Evolutionary conservation across 306 rosid species (phyloP).

Genomic region (Citrullus colocynthis): DNA sequence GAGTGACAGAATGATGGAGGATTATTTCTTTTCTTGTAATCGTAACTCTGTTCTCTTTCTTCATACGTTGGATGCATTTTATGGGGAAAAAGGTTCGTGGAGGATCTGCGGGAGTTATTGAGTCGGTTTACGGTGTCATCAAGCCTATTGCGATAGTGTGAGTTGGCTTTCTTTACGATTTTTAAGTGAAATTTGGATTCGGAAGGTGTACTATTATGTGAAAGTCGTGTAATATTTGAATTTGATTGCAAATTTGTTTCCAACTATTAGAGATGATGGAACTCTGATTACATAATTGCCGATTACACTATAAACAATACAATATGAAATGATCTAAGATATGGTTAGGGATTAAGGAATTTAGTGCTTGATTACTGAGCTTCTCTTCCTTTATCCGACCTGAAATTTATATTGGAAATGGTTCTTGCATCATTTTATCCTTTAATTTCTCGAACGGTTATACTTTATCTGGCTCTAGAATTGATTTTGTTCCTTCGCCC

Average conservation of each 20-base stretch:
- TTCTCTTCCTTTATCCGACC: neutral
- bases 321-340: neutral
- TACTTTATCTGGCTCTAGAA: neutral
- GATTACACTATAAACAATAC: neutral
- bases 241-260: neutral
- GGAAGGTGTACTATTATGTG: neutral
- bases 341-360: neutral
- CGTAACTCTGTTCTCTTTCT: neutral
- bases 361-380: neutral
- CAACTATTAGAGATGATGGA: neutral
- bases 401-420: constrained; percentile 5
- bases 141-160: constrained; percentile 69
- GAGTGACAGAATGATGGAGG: neutral
- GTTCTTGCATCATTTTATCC: neutral
- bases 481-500: neutral
- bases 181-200: neutral
- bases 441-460: neutral
- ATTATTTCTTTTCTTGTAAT: neutral
- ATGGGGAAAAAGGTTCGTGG: constrained; percentile 57
- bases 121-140: constrained; percentile 64
- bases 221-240: neutral
- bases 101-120: constrained; percentile 82
- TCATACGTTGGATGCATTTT: constrained; percentile 4
- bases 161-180: constrained; percentile 17
- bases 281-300: neutral